phyloP scores from a whole-genome alignment of 371 early-diverging fungal species.

The Saksenaea vasiformis region DNA sequence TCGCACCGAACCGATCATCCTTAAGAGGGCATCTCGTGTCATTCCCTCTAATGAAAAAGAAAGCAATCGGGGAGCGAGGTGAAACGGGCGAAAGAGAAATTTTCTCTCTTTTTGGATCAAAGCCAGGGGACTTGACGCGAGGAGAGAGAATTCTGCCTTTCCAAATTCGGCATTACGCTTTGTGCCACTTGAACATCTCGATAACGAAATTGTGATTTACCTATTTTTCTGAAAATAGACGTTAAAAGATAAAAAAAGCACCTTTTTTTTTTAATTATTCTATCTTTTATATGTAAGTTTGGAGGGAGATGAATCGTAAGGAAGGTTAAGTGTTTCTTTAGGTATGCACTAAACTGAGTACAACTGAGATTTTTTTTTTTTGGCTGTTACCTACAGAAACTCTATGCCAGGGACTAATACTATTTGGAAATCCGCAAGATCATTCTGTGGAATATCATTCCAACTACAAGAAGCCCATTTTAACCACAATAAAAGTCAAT shows the following conservation, averaged over 20 bases:
- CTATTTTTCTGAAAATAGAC: not conserved
- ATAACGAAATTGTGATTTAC: not conserved
- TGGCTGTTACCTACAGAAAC: not conserved
- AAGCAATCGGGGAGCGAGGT: not conserved
- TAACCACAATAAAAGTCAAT: too few relatives aligned
- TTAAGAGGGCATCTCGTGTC: slow-evolving; percentile 33
- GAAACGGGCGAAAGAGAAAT: slow-evolving; percentile 6
- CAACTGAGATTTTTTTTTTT: too few relatives aligned
- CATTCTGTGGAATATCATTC: not conserved
- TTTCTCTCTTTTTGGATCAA: not conserved
- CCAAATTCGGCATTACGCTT: not conserved
- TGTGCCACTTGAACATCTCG: not conserved
- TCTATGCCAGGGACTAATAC: not conserved
- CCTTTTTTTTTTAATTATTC: not conserved
- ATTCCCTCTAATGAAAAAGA: slow-evolving; percentile 1
- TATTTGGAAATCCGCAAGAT: not conserved
- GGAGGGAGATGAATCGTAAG: too few relatives aligned
- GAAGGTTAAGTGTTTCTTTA: too few relatives aligned
- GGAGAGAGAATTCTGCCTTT: slow-evolving; percentile 1
- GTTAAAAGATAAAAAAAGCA: not conserved
- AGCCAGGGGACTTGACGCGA: not conserved
- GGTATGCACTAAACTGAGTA: too few relatives aligned
- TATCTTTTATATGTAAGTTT: not conserved
- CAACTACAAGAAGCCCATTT: not conserved
- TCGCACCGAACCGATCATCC: slow-evolving; percentile 47